These are phyloP conservation scores for Aspergillus quadrilineatus DNA, from an alignment of 2,329 filamentous ascomycete genomes.

Conservation along the genomic window DNA sequence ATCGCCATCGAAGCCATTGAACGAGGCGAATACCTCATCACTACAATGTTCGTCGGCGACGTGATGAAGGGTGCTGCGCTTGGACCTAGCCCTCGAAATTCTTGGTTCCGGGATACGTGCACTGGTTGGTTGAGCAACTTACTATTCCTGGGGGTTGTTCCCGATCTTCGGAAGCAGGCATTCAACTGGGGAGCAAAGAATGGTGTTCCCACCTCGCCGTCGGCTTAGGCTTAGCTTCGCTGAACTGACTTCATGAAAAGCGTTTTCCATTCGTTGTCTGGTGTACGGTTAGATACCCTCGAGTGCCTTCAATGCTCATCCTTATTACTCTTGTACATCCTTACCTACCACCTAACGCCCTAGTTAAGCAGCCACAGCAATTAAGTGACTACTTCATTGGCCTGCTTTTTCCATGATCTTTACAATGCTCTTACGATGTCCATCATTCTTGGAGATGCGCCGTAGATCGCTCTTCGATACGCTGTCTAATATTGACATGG, in stretches of 20 bases:
- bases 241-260: constrained; percentile 9
- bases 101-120: constrained; percentile 54
- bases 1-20: constrained; percentile 72
- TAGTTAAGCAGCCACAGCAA: constrained; percentile 5
- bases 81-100: constrained; percentile 55
- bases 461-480: neutral
- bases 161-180: constrained; percentile 58
- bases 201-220: constrained; percentile 36
- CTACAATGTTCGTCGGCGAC: constrained; percentile 69
- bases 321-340: constrained; percentile 9
- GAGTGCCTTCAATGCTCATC: constrained; percentile 18
- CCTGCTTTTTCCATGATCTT: neutral
- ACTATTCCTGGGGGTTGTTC: constrained; percentile 57
- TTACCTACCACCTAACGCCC: constrained; percentile 13
- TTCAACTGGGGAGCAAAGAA: constrained; percentile 59
- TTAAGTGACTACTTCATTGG: constrained; percentile 6
- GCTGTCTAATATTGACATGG: neutral
- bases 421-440: neutral
- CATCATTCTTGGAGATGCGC: neutral
- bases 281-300: constrained; percentile 33
- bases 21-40: constrained; percentile 74
- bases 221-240: constrained; percentile 8
- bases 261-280: constrained; percentile 15
- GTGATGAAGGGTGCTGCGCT: constrained; percentile 65
- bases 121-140: constrained; percentile 55